A percentile compares a stretch with the other conserved stretches of the same genome.
These are phyloP conservation scores for Lentinula boryana DNA, from an alignment of 768 basidiomycete species.

Conservation along the genomic window DNA sequence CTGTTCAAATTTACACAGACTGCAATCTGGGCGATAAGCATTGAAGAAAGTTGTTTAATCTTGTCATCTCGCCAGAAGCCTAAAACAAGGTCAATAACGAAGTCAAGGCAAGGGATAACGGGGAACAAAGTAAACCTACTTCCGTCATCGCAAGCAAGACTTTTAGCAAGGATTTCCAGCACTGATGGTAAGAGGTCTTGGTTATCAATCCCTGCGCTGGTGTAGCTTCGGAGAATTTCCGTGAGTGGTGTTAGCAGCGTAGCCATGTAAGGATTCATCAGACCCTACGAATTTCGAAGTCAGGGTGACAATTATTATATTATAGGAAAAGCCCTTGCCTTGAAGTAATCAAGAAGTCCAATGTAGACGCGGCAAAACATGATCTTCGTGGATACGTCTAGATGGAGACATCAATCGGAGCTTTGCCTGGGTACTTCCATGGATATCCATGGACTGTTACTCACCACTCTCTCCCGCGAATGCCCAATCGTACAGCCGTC, in stretches of 20 bases:
- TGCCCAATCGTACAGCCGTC: slow-evolving; percentile 92
- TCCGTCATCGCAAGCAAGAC: slow-evolving; percentile 73
- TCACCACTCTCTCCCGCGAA: slow-evolving; percentile 53
- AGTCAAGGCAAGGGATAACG: background rate
- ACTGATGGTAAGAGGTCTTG: slow-evolving; percentile 57
- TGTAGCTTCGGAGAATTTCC: slow-evolving; percentile 52
- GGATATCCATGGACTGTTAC: background rate
- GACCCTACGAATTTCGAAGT: slow-evolving; percentile 34
- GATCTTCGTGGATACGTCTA: slow-evolving; percentile 44
- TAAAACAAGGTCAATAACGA: slow-evolving; percentile 20
- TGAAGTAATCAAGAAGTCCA: slow-evolving; percentile 80
- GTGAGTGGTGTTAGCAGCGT: slow-evolving; percentile 64
- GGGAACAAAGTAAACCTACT: slow-evolving; percentile 39
- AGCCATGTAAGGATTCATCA: slow-evolving; percentile 91
- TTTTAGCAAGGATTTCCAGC: slow-evolving; percentile 58
- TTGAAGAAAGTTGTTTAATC: slow-evolving; percentile 51
- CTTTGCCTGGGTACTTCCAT: background rate
- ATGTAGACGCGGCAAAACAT: slow-evolving; percentile 74
- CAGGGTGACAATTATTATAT: background rate
- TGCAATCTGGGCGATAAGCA: slow-evolving; percentile 62
- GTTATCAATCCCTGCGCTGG: slow-evolving; percentile 25
- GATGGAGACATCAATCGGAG: slow-evolving; percentile 12
- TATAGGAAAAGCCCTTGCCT: slow-evolving; percentile 39
- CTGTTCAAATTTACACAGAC: slow-evolving; percentile 34
- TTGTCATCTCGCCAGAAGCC: slow-evolving; percentile 91